These are phyloP conservation scores for Forsythia suspensa DNA, from an alignment of 257 asterid genomes.

Conservation along the genomic window DNA sequence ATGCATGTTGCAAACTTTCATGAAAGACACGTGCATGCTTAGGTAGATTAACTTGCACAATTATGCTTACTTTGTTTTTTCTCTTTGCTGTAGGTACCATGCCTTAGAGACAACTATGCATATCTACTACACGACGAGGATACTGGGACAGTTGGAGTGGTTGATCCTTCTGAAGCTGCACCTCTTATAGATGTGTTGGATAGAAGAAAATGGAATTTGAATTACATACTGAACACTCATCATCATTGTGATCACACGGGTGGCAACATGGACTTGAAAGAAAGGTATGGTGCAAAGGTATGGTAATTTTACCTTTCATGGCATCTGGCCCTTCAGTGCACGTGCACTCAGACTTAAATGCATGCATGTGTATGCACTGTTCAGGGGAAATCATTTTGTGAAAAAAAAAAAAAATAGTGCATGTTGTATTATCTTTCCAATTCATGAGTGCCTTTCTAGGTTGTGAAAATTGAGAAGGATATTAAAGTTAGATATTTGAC, in stretches of 20 bases:
- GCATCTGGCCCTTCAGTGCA: constrained; percentile 7
- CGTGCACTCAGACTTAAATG: neutral
- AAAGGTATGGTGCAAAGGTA: constrained; percentile 98
- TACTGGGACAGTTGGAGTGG: constrained; percentile 98
- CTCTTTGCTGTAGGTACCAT: constrained; percentile 65
- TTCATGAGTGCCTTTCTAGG: neutral
- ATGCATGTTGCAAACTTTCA: neutral
- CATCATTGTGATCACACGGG: constrained; percentile 98
- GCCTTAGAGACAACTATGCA: constrained; percentile 92
- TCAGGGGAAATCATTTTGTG: neutral
- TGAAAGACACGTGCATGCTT: constrained; percentile 1
- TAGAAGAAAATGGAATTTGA: constrained; percentile 76
- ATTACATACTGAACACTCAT: constrained; percentile 88
- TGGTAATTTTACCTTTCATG: constrained; percentile 31
- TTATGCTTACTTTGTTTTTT: neutral
- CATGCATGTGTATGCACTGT: constrained; percentile 14
- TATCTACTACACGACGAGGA: constrained; percentile 80
- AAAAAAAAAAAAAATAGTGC: neutral
- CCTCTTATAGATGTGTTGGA: constrained; percentile 79
- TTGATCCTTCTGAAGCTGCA: constrained; percentile 92
- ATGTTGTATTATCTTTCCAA: neutral
- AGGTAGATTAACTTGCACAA: constrained; percentile 9
- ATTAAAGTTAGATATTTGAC: neutral
- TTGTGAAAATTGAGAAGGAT: neutral
- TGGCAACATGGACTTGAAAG: constrained; percentile 87